Percentiles rank a stretch among this genome's conserved stretches.
phyloP scores from a whole-genome alignment of 768 basidiomycete species.

The Kwoniella sp. region DNA sequence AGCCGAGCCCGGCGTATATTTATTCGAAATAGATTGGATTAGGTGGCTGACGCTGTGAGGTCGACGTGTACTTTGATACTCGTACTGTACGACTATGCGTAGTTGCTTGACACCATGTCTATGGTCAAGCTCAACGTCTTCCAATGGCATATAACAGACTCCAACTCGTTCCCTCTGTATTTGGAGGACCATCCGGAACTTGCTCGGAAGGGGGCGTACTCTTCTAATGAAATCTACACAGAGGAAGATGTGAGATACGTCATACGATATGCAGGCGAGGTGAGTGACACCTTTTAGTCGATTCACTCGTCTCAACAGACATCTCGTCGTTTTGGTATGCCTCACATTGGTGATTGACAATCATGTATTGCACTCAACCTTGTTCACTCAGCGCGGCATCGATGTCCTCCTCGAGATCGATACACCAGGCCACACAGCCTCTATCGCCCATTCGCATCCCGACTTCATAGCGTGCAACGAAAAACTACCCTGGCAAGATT shows the following conservation, averaged over 20 bases:
- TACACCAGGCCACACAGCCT: constrained; percentile 77
- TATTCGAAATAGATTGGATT: no score
- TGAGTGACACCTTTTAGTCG: constrained; percentile 55
- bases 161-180: constrained; percentile 72
- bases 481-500: constrained; percentile 54
- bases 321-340: no score
- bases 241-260: constrained; percentile 64
- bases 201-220: constrained; percentile 66
- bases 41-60: no score
- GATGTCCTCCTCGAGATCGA: constrained; percentile 78
- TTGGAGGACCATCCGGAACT: constrained; percentile 67
- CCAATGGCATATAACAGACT: constrained; percentile 81
- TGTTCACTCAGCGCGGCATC: constrained; percentile 63
- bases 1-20: no score
- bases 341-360: no score
- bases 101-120: constrained; percentile 75
- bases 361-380: no score
- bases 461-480: constrained; percentile 70
- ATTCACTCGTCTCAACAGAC: not conserved
- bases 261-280: constrained; percentile 69
- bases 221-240: constrained; percentile 62
- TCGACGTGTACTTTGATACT: no score
- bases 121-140: constrained; percentile 77
- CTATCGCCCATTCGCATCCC: constrained; percentile 68
- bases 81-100: no score